Evolutionary conservation across 768 basidiomycete genomes (phyloP).

Genomic region (Tulasnella sp.): DNA sequence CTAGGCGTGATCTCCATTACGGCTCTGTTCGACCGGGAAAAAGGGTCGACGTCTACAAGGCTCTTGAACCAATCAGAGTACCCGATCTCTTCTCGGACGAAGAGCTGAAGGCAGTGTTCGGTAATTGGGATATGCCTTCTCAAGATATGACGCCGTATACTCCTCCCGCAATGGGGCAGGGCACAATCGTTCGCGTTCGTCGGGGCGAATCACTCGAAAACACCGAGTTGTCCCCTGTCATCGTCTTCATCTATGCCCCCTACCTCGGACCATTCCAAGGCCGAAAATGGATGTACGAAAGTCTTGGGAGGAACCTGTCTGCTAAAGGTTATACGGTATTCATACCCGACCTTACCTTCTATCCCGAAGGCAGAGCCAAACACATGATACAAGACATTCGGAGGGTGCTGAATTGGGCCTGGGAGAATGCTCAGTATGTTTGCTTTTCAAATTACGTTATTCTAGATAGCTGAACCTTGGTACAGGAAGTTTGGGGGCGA

Average conservation of each 20-base stretch:
- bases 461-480: neutral
- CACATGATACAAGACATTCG: conserved; percentile 14
- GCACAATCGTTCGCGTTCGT: too few relatives aligned
- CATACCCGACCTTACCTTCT: conserved; percentile 14
- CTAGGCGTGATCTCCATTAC: conserved; percentile 1
- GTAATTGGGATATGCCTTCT: neutral
- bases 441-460: neutral
- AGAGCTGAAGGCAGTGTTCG: neutral
- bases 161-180: too few relatives aligned
- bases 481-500: conserved; percentile 19
- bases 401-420: conserved; percentile 16
- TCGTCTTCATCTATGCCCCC: conserved; percentile 16
- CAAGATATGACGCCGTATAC: too few relatives aligned
- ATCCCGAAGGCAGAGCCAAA: conserved; percentile 8
- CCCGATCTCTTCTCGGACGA: neutral
- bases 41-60: conserved; percentile 11
- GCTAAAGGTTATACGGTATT: conserved; percentile 14
- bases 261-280: conserved; percentile 11
- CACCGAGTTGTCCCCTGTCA: neutral
- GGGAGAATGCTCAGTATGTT: neutral
- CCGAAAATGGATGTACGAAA: conserved; percentile 18
- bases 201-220: too few relatives aligned
- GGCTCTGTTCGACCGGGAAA: neutral
- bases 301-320: conserved; percentile 15
- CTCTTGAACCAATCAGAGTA: neutral